Evolutionary conservation across 2,329 filamentous ascomycete species (phyloP), one percentile per base, ranked within the genome.

Genomic region (Aquanectria penicillioides): DNA sequence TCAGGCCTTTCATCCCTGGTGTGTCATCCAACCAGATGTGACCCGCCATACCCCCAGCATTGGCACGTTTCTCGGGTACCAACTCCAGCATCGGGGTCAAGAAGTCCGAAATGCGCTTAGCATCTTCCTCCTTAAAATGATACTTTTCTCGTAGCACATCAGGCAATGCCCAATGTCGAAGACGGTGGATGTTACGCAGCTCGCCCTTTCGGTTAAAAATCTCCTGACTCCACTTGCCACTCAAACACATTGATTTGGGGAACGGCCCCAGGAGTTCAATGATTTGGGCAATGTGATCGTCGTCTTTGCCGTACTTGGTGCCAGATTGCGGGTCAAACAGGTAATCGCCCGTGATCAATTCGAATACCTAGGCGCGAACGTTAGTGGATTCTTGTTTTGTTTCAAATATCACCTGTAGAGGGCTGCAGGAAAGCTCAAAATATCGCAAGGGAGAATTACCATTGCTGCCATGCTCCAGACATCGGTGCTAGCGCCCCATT

Each of bases 401-500:
- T 20, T 8, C 15, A n/a, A 18, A n/a, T 10, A 7, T 28, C 10
- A 7, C 26, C 25, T n/a, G n/a, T n/a, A n/a, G n/a, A n/a, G n/a
- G n/a, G n/a, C n/a, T n/a, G n/a, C 29, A 18, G 13, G 33, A 17
- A 7, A 26, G 20, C 22, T 23, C 13, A 17, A 23, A 34, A 20
- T 7, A 6, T 13, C 15, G 8, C 34, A 33, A 33, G 18, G 15
- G 11, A 18, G 49, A n/a, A n/a, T n/a, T 84, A 98, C 95, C 95
- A 99, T 99, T 67, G 92, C 92, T 58, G 95, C 94, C 95, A 99
- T 99, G 78, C 94, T 98, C 95, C 95, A 99, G 7, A 98, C 92
- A 77, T 99, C 95, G 2, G 95, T 98, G 74, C 94, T 98, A n/a
- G 95, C 95, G 67, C 95, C 95, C 95, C 95, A 99, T 81, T 98